Evolutionary conservation across 139 green algal species (phyloP).

Genomic region (Zygnema cylindricum): DNA sequence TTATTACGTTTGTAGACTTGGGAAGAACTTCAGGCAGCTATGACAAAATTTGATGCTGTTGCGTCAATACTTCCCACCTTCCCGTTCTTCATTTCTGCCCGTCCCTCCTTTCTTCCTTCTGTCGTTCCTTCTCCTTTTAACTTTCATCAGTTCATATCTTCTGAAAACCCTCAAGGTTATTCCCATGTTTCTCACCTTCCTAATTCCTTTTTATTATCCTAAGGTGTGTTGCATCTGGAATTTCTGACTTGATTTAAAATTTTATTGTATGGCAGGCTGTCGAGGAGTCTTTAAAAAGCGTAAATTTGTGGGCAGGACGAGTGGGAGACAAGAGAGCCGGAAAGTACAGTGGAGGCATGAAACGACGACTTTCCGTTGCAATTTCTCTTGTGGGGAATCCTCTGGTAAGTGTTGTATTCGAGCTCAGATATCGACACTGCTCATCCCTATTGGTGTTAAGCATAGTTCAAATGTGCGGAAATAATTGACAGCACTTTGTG

Average conservation of each 20-base stretch:
- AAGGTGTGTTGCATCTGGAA: too few species aligned
- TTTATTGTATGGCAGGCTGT: too few species aligned
- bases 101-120: not conserved
- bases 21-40: too few species aligned
- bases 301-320: constrained; percentile 42
- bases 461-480: too few species aligned
- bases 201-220: too few species aligned
- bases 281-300: constrained; percentile 50
- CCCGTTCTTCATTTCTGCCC: not conserved
- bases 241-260: too few species aligned
- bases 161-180: not conserved
- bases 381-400: constrained; percentile 75
- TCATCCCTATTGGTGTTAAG: too few species aligned
- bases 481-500: not conserved
- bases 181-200: too few species aligned
- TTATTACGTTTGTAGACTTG: too few species aligned
- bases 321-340: constrained; percentile 53
- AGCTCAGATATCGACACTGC: too few species aligned
- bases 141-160: constrained; percentile 12
- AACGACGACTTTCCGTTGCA: constrained; percentile 70
- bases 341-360: constrained; percentile 68
- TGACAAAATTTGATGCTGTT: not conserved
- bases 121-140: too few species aligned
- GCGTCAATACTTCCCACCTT: not conserved
- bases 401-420: constrained; percentile 25